phyloP scores from a whole-genome alignment of 192 early-diverging fungal genomes.

The Chytriomyces hyalinus region DNA sequence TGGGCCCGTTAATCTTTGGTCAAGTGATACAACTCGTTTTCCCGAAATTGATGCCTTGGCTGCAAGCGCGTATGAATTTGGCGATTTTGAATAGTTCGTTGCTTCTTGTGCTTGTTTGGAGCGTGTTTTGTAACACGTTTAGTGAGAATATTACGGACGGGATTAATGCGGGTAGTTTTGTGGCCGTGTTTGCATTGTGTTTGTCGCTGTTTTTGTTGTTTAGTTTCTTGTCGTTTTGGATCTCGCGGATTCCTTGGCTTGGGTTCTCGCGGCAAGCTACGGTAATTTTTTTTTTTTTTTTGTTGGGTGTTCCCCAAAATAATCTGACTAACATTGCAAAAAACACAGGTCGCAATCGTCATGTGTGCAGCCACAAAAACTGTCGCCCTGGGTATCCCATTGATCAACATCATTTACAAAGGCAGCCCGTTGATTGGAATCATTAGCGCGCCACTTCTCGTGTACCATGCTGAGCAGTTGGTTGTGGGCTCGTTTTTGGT shows the following conservation, averaged over 20 bases:
- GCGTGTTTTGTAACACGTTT: conserved; percentile 76
- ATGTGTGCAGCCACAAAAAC: conserved; percentile 78
- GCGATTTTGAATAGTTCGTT: conserved; percentile 60
- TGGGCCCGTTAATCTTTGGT: conserved; percentile 67
- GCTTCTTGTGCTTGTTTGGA: conserved; percentile 72
- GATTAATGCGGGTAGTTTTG: conserved; percentile 54
- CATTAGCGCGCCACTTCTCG: conserved; percentile 66
- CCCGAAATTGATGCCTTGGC: conserved; percentile 47
- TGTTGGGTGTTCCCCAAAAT: too few relatives aligned
- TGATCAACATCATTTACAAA: conserved; percentile 74
- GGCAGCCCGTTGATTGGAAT: conserved; percentile 59
- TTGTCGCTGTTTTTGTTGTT: conserved; percentile 57
- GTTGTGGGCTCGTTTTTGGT: conserved; percentile 69
- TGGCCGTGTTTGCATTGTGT: conserved; percentile 60
- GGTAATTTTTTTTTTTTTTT: conserved; percentile 18
- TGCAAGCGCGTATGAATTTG: conserved; percentile 58
- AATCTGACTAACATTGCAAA: neutral
- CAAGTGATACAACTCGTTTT: conserved; percentile 38
- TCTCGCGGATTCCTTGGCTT: conserved; percentile 49
- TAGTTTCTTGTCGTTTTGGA: conserved; percentile 54
- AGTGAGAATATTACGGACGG: conserved; percentile 56
- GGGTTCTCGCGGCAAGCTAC: conserved; percentile 59
- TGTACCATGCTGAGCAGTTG: conserved; percentile 76
- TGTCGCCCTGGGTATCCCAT: conserved; percentile 75
- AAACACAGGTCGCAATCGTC: conserved; percentile 56